Evolutionary conservation across 2,329 filamentous ascomycete species (phyloP), one percentile per base, ranked within the genome.

Genomic region (Alternaria burnsii): DNA sequence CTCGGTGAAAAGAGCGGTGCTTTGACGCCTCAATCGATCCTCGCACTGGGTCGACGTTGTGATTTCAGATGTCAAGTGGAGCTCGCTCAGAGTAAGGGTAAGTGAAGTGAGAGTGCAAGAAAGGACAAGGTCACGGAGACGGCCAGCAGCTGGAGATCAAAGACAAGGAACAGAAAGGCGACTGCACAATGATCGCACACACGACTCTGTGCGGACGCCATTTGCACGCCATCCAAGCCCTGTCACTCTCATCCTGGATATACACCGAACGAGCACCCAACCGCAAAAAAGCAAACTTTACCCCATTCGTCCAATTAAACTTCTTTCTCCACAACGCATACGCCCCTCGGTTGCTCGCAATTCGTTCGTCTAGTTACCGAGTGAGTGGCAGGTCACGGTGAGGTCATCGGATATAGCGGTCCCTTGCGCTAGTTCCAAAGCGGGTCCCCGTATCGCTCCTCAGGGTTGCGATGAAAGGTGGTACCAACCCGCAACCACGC

Each of bases 111-210:
- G 43, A 32, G 38, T 40, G 57, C 32, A 46, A 55, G 46, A 16
- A 36, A 16, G 46, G 8, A 22, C 46, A 30, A 50, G 46, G 20
- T 22, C 20, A 14, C 11, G 20, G 40, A 42, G 20, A 24, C 10
- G 12, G 40, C 6, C 28, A 30, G 4, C 44, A 43, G 46, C 52
- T n/a, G 24, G 34, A 40, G 20, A 30, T 38, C 43, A 58, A 40
- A 48, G 48, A 46, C 40, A 34, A 34, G 34, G 24, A 22, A 52
- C 24, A 34, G 42, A 30, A 36, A 32, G 34, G 51, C 36, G 36
- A 43, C 59, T 62, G 55, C 62, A 64, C 40, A 28, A 62, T 58
- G 52, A 62, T 62, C 42, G 42, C 58, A 62, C 42, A 46, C 24
- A 40, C 20, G 20, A 24, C 40, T 42, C 26, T 47, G 34, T 24